These are phyloP conservation scores for Clonostachys chloroleuca DNA, from an alignment of 2,329 filamentous ascomycete species.

Conservation along the genomic window DNA sequence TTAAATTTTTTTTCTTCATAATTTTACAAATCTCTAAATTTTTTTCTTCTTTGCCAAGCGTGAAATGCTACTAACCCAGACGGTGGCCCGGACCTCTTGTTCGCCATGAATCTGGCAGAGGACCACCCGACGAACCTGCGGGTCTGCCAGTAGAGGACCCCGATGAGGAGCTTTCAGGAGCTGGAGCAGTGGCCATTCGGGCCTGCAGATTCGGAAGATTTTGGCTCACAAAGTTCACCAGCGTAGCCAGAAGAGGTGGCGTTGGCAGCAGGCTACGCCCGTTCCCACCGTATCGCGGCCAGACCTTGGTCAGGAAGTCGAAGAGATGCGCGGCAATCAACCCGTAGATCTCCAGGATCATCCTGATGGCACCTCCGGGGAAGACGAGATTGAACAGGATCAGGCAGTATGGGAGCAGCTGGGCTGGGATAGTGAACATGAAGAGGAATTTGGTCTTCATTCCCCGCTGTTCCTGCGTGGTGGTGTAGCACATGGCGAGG, in stretches of 20 bases:
- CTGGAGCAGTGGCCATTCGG: background rate
- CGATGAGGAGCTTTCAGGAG: background rate
- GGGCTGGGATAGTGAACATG: slow-evolving; percentile 70
- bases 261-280: slow-evolving; percentile 74
- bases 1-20: background rate
- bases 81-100: slow-evolving; percentile 58
- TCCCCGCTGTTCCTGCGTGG: slow-evolving; percentile 79
- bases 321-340: slow-evolving; percentile 84
- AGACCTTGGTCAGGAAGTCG: slow-evolving; percentile 84
- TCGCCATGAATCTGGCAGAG: slow-evolving; percentile 60
- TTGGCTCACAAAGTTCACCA: slow-evolving; percentile 44
- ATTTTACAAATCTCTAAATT: background rate
- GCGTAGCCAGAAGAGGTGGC: slow-evolving; percentile 64
- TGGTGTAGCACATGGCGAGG: slow-evolving; percentile 79
- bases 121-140: slow-evolving; percentile 37
- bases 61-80: slow-evolving; percentile 41
- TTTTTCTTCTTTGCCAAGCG: background rate
- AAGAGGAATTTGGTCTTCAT: slow-evolving; percentile 75
- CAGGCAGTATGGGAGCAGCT: slow-evolving; percentile 77
- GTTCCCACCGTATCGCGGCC: slow-evolving; percentile 76
- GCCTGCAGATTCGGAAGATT: background rate
- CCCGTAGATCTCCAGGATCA: slow-evolving; percentile 68
- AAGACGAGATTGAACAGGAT: slow-evolving; percentile 70
- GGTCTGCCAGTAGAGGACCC: slow-evolving; percentile 6
- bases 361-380: slow-evolving; percentile 43